Base-by-base conservation (phyloP, 2,329 filamentous ascomycete genomes). In the Metarhizium anisopliae region DNA sequence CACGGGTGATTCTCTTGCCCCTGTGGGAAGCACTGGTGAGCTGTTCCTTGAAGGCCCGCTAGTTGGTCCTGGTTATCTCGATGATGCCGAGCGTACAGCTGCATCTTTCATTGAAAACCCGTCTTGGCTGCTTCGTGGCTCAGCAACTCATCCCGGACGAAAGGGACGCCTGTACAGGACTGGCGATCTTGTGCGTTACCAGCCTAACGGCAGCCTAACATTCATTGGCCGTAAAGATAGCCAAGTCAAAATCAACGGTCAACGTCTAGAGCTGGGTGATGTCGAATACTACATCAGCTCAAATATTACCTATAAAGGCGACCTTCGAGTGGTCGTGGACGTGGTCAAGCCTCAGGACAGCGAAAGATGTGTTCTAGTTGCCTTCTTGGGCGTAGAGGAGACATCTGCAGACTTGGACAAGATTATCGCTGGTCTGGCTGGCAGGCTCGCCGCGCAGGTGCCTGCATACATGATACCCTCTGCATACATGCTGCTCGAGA, bases 1-100 rank as follows among this genome's bases (percentile, higher is more conserved):
- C 13, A 4, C 38, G 11, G 38, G 38, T 29, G 53, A 60, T 16
- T 52, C 55, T 16, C 56, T 66, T 3, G 45, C 55, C 1, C 63
- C 63, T 1, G 52, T 62, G 4, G 63, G 63, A 1, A 59, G 57
- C 35, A 51, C 56, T 7, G 63, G 63, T 8, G 63, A 66, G 51
- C 47, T 66, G 4, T 45, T 64, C 1, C 55, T 66, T 10, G 58
- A 62, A 51, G 59, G 61, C 2, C 77, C 76, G 3, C 43, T 58
- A 16, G 36, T 82, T 11, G 77, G 74, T 32, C 66, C 73, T 29
- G 76, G 77, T 38, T 82, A 82, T 56, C 63, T 79, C 30, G 75
- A 77, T 54, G 61, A 68, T 36, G 2, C 63, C 29, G 55, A 57
- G 3, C 38, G 32, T 7, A 69, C 74, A 69, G 52, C 64, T 55